These are phyloP conservation scores for Barnettozyma californica DNA, from an alignment of 805 yeast species.

Conservation along the genomic window DNA sequence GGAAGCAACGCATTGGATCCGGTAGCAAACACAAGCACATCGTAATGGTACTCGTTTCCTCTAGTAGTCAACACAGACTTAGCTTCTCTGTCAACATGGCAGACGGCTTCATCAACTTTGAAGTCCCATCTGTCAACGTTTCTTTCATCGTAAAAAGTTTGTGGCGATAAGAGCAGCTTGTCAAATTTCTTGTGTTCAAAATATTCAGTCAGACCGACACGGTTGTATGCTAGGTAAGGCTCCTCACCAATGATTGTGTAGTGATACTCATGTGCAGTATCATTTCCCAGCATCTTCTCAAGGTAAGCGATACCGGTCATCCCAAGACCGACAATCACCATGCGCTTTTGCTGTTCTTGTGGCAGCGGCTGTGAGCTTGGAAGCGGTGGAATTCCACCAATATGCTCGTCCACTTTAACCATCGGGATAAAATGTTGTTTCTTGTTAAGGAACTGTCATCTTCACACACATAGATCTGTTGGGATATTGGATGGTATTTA, in stretches of 20 bases:
- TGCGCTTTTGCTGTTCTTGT: slow-evolving; percentile 9
- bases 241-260: slow-evolving; percentile 32
- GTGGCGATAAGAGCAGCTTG: slow-evolving; percentile 24
- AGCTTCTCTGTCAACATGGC: slow-evolving; percentile 12
- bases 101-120: slow-evolving; percentile 22
- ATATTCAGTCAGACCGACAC: slow-evolving; percentile 32
- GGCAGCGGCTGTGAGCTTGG: slow-evolving; percentile 7
- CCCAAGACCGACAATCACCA: slow-evolving; percentile 33
- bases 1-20: slow-evolving; percentile 31
- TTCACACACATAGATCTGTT: background rate
- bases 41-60: slow-evolving; percentile 20
- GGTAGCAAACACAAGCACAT: slow-evolving; percentile 28
- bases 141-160: slow-evolving; percentile 23
- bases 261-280: slow-evolving; percentile 23
- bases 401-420: slow-evolving; percentile 4
- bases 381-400: slow-evolving; percentile 20
- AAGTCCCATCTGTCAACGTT: slow-evolving; percentile 23
- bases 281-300: slow-evolving; percentile 30
- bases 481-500: background rate
- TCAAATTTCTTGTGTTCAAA: slow-evolving; percentile 26
- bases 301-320: slow-evolving; percentile 33
- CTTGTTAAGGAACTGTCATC: background rate
- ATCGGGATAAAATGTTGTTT: background rate
- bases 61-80: slow-evolving; percentile 16
- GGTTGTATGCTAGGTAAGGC: slow-evolving; percentile 31